Evolutionary conservation across 2,329 filamentous ascomycete genomes (phyloP).

Genomic region (Aschersonia sp.): DNA sequence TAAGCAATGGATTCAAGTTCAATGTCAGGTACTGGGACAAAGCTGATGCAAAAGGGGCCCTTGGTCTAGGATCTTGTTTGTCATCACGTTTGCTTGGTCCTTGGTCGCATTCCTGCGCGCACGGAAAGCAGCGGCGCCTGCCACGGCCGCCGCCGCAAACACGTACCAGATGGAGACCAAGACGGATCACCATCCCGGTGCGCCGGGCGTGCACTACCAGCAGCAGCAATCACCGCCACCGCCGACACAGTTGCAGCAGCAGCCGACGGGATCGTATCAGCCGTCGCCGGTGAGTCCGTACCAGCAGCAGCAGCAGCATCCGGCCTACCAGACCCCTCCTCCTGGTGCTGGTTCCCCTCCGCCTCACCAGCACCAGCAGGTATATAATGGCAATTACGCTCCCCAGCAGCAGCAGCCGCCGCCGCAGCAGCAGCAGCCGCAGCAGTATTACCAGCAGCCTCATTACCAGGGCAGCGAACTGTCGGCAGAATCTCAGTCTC

Average conservation of each 20-base stretch:
- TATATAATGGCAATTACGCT: not conserved
- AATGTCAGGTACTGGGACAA: too few species aligned
- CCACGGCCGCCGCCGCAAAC: slow-evolving; percentile 7
- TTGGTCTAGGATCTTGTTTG: slow-evolving; percentile 20
- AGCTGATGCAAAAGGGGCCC: not conserved
- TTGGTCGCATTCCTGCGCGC: slow-evolving; percentile 18
- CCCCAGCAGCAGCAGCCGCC: too few species aligned
- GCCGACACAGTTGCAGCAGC: not conserved
- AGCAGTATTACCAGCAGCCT: not conserved
- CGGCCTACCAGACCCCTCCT: too few species aligned
- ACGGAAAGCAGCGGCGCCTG: slow-evolving; percentile 23
- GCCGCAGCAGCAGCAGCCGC: not conserved
- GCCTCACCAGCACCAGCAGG: not conserved
- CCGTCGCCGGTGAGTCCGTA: not conserved
- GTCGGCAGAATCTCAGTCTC: slow-evolving; percentile 1
- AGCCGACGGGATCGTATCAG: not conserved
- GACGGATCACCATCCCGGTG: slow-evolving; percentile 7
- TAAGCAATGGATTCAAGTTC: too few species aligned
- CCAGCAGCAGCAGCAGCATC: not conserved
- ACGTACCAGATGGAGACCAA: slow-evolving; percentile 20
- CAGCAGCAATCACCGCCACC: not conserved
- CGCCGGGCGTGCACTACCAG: not conserved
- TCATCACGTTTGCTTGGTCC: slow-evolving; percentile 21
- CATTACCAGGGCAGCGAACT: not conserved
- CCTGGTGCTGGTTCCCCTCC: too few species aligned